These are phyloP conservation scores for Fonsecaea monophora DNA, from an alignment of 2,329 filamentous ascomycete genomes.

Conservation along the genomic window DNA sequence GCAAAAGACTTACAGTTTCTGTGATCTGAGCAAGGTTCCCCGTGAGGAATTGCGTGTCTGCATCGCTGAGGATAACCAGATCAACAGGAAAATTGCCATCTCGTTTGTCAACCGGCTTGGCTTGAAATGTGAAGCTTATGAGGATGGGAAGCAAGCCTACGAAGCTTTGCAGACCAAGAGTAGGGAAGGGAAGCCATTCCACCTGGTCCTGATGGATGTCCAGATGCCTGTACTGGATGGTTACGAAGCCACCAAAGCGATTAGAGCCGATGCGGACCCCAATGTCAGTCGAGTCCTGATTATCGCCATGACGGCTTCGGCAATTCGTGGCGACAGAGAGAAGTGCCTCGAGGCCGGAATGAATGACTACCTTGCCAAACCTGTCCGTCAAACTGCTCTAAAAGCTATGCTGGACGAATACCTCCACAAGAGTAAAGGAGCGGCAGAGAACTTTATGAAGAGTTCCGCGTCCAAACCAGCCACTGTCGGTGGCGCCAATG, in stretches of 20 bases:
- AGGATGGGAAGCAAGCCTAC: slow-evolving; percentile 71
- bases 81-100: slow-evolving; percentile 54
- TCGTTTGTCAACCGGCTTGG: slow-evolving; percentile 66
- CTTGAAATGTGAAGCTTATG: slow-evolving; percentile 85
- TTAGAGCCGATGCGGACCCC: slow-evolving; percentile 69
- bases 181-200: slow-evolving; percentile 48
- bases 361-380: slow-evolving; percentile 97
- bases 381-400: slow-evolving; percentile 85
- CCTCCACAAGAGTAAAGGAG: slow-evolving; percentile 48
- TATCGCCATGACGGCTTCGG: slow-evolving; percentile 95
- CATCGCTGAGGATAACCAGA: slow-evolving; percentile 79
- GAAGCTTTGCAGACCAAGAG: slow-evolving; percentile 43
- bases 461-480: slow-evolving; percentile 10
- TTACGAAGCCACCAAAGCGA: slow-evolving; percentile 57
- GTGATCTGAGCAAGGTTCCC: slow-evolving; percentile 75
- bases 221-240: slow-evolving; percentile 59
- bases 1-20: slow-evolving; percentile 57
- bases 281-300: slow-evolving; percentile 83
- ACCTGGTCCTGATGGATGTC: slow-evolving; percentile 58
- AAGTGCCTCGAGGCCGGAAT: slow-evolving; percentile 96
- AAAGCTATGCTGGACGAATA: slow-evolving; percentile 81
- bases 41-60: slow-evolving; percentile 83
- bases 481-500: slow-evolving; percentile 31
- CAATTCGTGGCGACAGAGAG: slow-evolving; percentile 91
- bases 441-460: slow-evolving; percentile 18